Evolutionary conservation across 2,329 filamentous ascomycete genomes (phyloP).

Genomic region (Clonostachys rhizophaga): DNA sequence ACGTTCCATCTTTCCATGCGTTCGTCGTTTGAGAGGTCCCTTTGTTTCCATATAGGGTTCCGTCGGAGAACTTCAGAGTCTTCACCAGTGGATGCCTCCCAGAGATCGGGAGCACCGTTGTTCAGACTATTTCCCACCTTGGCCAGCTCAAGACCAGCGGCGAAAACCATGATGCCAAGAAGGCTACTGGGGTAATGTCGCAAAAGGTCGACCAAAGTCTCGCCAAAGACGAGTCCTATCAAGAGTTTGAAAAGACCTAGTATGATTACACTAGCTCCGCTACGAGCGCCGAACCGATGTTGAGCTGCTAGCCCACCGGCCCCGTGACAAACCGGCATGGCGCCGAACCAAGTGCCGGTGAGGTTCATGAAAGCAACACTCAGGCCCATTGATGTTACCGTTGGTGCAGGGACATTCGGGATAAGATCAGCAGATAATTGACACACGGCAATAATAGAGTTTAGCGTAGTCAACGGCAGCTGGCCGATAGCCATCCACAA

Average conservation of each 20-base stretch:
- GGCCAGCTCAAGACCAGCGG: slow-evolving; percentile 81
- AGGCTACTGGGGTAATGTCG: slow-evolving; percentile 69
- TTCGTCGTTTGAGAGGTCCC: slow-evolving; percentile 57
- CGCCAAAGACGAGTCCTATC: slow-evolving; percentile 71
- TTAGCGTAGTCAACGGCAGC: slow-evolving; percentile 85
- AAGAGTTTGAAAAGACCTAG: slow-evolving; percentile 72
- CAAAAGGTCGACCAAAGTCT: slow-evolving; percentile 68
- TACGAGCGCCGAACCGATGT: slow-evolving; percentile 85
- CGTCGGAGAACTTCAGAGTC: slow-evolving; percentile 28
- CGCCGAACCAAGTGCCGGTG: slow-evolving; percentile 82
- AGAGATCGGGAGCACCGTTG: slow-evolving; percentile 56
- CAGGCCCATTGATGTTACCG: slow-evolving; percentile 71
- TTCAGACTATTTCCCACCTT: slow-evolving; percentile 83
- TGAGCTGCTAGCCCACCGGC: slow-evolving; percentile 88
- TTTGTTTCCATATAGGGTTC: no score
- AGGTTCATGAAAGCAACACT: slow-evolving; percentile 85
- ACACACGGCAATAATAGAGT: slow-evolving; percentile 85
- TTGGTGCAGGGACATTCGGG: slow-evolving; percentile 61
- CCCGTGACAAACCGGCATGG: slow-evolving; percentile 94
- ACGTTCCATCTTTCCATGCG: slow-evolving; percentile 76
- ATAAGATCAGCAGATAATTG: slow-evolving; percentile 76
- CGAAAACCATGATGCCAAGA: slow-evolving; percentile 84
- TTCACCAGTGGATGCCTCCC: slow-evolving; percentile 47
- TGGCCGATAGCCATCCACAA: slow-evolving; percentile 71
- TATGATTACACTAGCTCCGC: slow-evolving; percentile 76